Conservation (phyloP, 2,329 filamentous ascomycete species). For the Ascochyta clinopodiicola region DNA sequence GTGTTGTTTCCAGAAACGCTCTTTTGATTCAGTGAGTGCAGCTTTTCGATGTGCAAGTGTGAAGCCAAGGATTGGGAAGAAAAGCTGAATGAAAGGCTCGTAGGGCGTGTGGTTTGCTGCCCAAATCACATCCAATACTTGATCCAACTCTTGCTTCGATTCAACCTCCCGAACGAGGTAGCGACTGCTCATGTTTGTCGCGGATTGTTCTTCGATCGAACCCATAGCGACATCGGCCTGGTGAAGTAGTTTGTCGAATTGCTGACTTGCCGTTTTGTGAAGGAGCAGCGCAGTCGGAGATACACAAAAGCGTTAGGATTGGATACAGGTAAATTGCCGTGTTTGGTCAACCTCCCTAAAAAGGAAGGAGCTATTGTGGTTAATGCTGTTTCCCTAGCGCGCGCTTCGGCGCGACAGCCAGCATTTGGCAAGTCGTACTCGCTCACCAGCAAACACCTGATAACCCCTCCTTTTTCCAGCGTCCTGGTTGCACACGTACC, state of each 20-base stretch:
- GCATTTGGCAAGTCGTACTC: conserved; percentile 29
- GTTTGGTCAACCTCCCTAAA: conserved; percentile 30
- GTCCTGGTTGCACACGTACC: conserved; percentile 31
- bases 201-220: conserved; percentile 21
- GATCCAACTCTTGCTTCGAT: conserved; percentile 38
- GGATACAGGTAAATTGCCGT: conserved; percentile 30
- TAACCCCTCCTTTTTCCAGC: conserved; percentile 22
- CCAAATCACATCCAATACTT: conserved; percentile 44
- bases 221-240: conserved; percentile 30
- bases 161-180: conserved; percentile 37
- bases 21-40: conserved; percentile 38
- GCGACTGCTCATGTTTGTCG: conserved; percentile 25
- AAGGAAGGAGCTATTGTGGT: conserved; percentile 30
- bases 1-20: conserved; percentile 41
- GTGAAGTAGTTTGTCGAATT: conserved; percentile 20
- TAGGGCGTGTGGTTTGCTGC: conserved; percentile 45
- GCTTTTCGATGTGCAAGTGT: conserved; percentile 32
- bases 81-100: conserved; percentile 43
- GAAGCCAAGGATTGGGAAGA: conserved; percentile 44
- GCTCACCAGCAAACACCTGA: conserved; percentile 17
- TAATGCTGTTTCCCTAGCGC: conserved; percentile 16
- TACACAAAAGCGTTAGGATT: conserved; percentile 29
- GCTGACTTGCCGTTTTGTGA: conserved; percentile 25
- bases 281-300: conserved; percentile 34
- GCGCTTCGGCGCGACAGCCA: conserved; percentile 29